Base-by-base conservation (phyloP, 345 rosid genomes). In the Populus simonii region DNA sequence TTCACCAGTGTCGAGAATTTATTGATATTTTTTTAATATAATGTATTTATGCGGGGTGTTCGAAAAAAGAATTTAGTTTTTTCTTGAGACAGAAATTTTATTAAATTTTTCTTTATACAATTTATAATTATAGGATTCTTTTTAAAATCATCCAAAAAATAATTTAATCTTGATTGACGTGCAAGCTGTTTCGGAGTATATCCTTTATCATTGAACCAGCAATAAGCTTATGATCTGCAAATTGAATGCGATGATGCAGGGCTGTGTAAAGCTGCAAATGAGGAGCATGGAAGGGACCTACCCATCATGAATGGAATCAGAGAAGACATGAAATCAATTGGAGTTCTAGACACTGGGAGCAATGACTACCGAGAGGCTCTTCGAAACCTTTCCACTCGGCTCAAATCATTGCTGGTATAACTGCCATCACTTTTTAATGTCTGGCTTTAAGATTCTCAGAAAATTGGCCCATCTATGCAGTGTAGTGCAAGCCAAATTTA, bases 241-340 rank as follows among this genome's bases (percentile, higher is more conserved):
- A 33, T 38, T 57, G 53, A 55, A 3, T 53, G n/a, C 11, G n/a
- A 65, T 79, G 69, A 31, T 29, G 49, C 70, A 92, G 96, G 96
- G 62, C 53, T 90, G 66, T 92, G 96, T 55, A 88, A 85, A 80
- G 86, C 80, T 62, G 94, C 94, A 15, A 85, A 82, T 33, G 88
- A 84, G 55, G 92, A 90, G 62, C 97, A 92, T 76, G 93, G 88
- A 31, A 89, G 92, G 89, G 88, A 86, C 74, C 87, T 92, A 9
- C 97, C 97, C 25, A 70, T 79, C 79, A 89, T 90, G 92, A 90
- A 90, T 81, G 94, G 94, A 45, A 90, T 90, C 79, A 90, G 85
- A 83, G 93, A 92, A 82, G 88, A 84, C 76, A 90, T 92, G 65
- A 92, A 92, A 80, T 86, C 93, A 9, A 83, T 89, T 79, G 89